Evolutionary conservation across 805 yeast genomes (phyloP), one percentile per base, ranked within the genome.

Genomic region (Candida glaebosa): DNA sequence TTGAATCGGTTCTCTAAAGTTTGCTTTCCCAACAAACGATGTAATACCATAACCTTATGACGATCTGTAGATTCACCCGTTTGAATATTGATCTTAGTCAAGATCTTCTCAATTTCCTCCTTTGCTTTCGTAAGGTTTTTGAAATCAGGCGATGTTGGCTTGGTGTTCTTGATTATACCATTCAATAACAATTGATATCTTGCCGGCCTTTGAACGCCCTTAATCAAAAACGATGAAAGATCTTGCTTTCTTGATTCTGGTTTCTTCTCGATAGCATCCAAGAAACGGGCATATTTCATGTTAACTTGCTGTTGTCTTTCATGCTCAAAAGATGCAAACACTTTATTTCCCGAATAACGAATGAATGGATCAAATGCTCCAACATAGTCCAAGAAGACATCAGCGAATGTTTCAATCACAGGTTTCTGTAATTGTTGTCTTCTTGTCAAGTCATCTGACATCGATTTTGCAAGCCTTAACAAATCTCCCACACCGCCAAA

Each of bases 181-280:
- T 79, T 82, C 17, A 91, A 71, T 43, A 93, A 71, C 38, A 93
- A 67, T 49, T 95, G 96, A 64, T 93, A 93, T 50, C 98, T 74
- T 7, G 97, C 98, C 24, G 96, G 89, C 59, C 99, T 78, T 12
- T 96, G 89, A 2, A 96, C 90, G 39, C 98, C 97, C 56, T 91
- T 95, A 5, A 96, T 87, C 48, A 93, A 73, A 56, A 89, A 93
- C 0, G 98, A 93, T 18, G 91, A 86, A 40, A 93, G 81, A 63
- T 95, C 97, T 45, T 91, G 79, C 64, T 89, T 87, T 54, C 96
- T 77, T 28, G 88, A 79, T 67, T 87, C 96, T 3, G 87, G 87
- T 49, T 84, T 71, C 54, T 87, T 79, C 53, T 87, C 95, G 3
- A 90, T 85, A 43, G 88, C 96, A 56, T 87, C 96, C 43, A 91